phyloP scores from a whole-genome alignment of 805 yeast genomes.

The Lachancea fermentati region DNA sequence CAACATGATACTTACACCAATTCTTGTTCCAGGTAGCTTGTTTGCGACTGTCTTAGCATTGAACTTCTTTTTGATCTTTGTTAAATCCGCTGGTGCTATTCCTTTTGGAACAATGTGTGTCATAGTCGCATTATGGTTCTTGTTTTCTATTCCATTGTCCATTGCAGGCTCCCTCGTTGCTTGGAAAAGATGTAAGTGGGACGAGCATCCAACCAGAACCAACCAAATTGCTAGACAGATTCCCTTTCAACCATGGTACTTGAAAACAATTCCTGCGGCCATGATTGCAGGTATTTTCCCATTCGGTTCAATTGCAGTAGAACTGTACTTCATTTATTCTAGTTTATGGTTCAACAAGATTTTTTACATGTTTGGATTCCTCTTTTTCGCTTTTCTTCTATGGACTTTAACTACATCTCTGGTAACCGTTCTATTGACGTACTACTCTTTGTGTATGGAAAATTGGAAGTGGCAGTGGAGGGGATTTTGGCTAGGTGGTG shows the following conservation, averaged over 20 bases:
- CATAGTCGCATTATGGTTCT: conserved; percentile 76
- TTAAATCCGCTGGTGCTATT: conserved; percentile 86
- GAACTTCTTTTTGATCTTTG: conserved; percentile 77
- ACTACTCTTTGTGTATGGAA: conserved; percentile 81
- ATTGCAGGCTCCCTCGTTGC: conserved; percentile 78
- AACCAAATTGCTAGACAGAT: conserved; percentile 96
- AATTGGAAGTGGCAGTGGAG: conserved; percentile 99
- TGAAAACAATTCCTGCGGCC: conserved; percentile 60
- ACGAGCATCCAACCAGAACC: conserved; percentile 73
- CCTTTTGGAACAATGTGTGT: conserved; percentile 88
- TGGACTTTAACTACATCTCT: conserved; percentile 77
- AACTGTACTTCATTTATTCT: conserved; percentile 85
- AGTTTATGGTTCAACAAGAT: conserved; percentile 92
- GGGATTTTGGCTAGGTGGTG: conserved; percentile 82
- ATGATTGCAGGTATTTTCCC: conserved; percentile 87
- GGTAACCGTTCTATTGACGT: conserved; percentile 73
- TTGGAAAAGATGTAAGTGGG: conserved; percentile 49
- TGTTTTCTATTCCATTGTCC: conserved; percentile 79
- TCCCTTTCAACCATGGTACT: conserved; percentile 84
- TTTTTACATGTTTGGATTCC: conserved; percentile 96
- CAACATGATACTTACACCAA: conserved; percentile 77
- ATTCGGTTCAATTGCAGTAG: conserved; percentile 91
- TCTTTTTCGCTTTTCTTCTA: conserved; percentile 79
- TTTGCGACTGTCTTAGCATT: conserved; percentile 59
- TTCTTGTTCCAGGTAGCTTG: conserved; percentile 75